phyloP scores from a whole-genome alignment of 2,329 filamentous ascomycete species.

The Aspergillus fumigatus region DNA sequence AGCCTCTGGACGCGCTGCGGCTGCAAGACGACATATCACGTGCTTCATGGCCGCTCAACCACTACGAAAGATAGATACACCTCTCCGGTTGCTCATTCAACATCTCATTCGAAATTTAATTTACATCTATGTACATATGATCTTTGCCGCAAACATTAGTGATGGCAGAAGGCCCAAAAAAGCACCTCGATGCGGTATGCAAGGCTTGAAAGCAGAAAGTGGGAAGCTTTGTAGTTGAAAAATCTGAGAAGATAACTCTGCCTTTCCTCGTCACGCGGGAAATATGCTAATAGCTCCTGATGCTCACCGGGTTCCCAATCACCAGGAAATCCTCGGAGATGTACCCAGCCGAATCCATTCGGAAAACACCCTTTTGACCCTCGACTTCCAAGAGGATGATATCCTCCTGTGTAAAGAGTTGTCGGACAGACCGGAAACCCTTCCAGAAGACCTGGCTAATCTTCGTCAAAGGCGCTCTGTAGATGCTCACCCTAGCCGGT shows the following conservation, averaged over 20 bases:
- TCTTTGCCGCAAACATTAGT: background rate
- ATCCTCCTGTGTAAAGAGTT: slow-evolving; percentile 38
- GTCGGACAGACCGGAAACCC: slow-evolving; percentile 32
- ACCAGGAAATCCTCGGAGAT: slow-evolving; percentile 32
- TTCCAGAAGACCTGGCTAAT: slow-evolving; percentile 28
- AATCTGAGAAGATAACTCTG: slow-evolving; percentile 6
- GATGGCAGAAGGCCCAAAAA: background rate
- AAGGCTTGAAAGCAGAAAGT: background rate
- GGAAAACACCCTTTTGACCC: slow-evolving; percentile 31
- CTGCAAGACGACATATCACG: background rate
- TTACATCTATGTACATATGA: background rate
- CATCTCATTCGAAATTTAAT: background rate
- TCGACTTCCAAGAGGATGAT: slow-evolving; percentile 37
- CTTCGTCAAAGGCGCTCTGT: slow-evolving; percentile 29
- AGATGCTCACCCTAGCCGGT: slow-evolving; percentile 22
- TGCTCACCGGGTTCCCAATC: slow-evolving; percentile 26
- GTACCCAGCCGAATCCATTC: slow-evolving; percentile 36
- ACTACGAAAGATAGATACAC: background rate
- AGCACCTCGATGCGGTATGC: background rate
- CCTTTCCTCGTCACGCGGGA: background rate
- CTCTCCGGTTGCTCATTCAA: background rate
- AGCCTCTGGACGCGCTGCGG: slow-evolving; percentile 24
- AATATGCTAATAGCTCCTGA: slow-evolving; percentile 3
- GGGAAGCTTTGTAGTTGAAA: slow-evolving; percentile 8
- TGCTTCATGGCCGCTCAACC: background rate